Evolutionary conservation across 257 asterid genomes (phyloP).

Genomic region (Gentiana dahurica): DNA sequence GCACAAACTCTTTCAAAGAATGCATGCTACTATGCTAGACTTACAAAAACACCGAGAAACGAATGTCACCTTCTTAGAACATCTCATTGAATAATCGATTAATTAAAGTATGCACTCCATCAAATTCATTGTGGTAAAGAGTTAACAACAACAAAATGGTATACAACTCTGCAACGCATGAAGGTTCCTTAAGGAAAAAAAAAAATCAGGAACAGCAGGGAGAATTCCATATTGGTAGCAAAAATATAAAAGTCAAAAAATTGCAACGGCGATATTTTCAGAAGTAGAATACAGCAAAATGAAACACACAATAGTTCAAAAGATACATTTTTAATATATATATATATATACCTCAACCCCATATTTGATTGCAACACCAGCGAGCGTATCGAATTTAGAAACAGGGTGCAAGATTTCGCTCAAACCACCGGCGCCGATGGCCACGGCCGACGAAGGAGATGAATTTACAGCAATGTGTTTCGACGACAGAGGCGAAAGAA

Average conservation of each 20-base stretch:
- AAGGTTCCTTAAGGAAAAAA: too few relatives aligned
- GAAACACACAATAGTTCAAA: background rate
- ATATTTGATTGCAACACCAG: constrained; percentile 83
- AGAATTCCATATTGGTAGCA: too few relatives aligned
- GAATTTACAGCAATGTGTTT: constrained; percentile 10
- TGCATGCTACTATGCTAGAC: too few relatives aligned
- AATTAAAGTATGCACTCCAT: too few relatives aligned
- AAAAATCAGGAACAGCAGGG: too few relatives aligned
- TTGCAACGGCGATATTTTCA: too few relatives aligned
- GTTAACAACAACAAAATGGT: too few relatives aligned
- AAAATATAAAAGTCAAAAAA: too few relatives aligned
- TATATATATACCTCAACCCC: constrained; percentile 62
- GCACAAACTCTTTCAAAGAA: background rate
- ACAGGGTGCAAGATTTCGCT: constrained; percentile 43
- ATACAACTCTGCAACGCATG: too few relatives aligned
- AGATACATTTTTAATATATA: background rate
- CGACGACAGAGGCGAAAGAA: background rate
- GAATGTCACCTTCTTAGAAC: too few relatives aligned
- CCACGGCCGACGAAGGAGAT: constrained; percentile 18
- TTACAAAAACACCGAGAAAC: background rate
- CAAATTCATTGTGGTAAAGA: too few relatives aligned
- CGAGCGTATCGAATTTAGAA: constrained; percentile 74
- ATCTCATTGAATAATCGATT: too few relatives aligned
- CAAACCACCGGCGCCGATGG: constrained; percentile 24
- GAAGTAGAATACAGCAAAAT: background rate